Base-by-base conservation (phyloP, 2,329 filamentous ascomycete species). In the Diaporthe ilicicola region DNA sequence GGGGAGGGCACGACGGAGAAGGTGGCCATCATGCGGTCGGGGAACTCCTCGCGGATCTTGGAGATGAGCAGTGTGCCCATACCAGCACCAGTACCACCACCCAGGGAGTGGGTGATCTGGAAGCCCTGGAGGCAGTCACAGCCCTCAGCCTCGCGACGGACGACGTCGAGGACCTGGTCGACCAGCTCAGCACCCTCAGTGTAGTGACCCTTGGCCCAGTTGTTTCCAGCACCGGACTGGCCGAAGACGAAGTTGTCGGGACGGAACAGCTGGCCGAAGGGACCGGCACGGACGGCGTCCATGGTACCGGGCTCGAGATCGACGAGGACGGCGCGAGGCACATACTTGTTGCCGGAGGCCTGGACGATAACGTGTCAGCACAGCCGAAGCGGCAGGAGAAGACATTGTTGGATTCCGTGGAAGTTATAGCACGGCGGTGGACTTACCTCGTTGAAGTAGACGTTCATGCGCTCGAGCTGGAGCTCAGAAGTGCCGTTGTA, bases 141-240 rank as follows among this genome's bases (percentile, higher is more conserved):
- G 84, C 93, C 94, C 88, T 99, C 96, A 78, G 96, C 95, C 90
- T 99, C 96, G 81, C 96, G 95, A 83, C 96, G 96, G 82, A 99
- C 95, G 77, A 99, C 96, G 83, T 98, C 96, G 78, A 99, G 91
- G 78, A 99, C 96, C 82, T 98, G 90, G 89, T 99, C 96, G 78
- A 99, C 96, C 75, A 98, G 91, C 89, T 99, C 96, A 78, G 96
- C 96, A 91, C 96, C 96, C 89, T 99, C 96, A 76, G 96, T 99
- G 91, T 99, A 99, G 85, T 99, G 96, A 88, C 96, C 96, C 92
- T 98, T 99, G 86, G 96, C 96, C 96, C 96, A 99, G 92, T 98
- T 98, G 94, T 99, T 99, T 87, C 96, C 96, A 84, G 96, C 96
- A 90, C 96, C 95, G 80, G 96, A 98, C 89, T 98, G 96, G 80